phyloP scores from a whole-genome alignment of 805 yeast species.

The Ogataea nakhonphanomensis region DNA sequence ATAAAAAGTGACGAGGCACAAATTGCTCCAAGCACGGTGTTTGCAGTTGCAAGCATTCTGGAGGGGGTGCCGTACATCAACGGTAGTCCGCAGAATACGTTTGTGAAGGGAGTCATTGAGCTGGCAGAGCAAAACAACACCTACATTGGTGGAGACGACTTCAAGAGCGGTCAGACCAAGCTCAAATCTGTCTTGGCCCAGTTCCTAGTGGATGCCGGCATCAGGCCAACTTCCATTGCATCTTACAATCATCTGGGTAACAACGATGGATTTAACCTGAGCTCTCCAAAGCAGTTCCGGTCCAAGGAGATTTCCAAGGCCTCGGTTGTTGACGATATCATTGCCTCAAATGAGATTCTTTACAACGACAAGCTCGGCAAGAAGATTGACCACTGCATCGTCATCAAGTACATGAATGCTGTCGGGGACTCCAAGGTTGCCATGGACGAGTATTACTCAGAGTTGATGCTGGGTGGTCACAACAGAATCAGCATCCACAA shows the following conservation, averaged over 20 bases:
- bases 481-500: conserved; percentile 91
- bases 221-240: conserved; percentile 89
- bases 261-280: conserved; percentile 90
- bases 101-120: conserved; percentile 92
- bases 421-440: conserved; percentile 97
- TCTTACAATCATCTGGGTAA: conserved; percentile 96
- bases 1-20: conserved; percentile 79
- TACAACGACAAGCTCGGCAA: conserved; percentile 78
- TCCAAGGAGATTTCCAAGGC: conserved; percentile 93
- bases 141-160: conserved; percentile 95
- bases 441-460: conserved; percentile 97
- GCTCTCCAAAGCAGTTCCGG: conserved; percentile 89
- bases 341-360: conserved; percentile 78
- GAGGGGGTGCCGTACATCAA: conserved; percentile 89
- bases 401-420: conserved; percentile 89
- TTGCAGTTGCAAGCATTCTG: conserved; percentile 89
- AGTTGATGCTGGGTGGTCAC: conserved; percentile 96
- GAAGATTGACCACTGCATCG: conserved; percentile 89
- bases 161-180: conserved; percentile 95
- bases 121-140: conserved; percentile 74
- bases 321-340: conserved; percentile 91
- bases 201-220: conserved; percentile 95
- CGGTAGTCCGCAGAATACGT: conserved; percentile 97
- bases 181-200: conserved; percentile 95
- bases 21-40: conserved; percentile 88